phyloP scores from a whole-genome alignment of 75 land plant species.

The Azolla pinnata region DNA sequence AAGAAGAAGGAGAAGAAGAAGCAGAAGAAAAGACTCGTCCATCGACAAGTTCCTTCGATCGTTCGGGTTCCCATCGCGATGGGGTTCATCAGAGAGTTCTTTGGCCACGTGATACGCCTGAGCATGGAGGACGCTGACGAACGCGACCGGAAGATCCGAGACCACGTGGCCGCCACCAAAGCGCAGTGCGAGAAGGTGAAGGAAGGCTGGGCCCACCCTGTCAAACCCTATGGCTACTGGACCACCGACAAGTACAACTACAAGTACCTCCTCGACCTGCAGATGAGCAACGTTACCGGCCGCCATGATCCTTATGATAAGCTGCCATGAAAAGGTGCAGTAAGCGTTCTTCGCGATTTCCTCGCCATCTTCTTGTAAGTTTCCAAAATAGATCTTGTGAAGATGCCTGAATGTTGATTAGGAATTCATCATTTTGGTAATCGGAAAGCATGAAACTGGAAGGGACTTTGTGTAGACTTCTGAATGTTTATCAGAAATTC shows the following conservation, averaged over 20 bases:
- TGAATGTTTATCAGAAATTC: no score
- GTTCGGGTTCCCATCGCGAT: no score
- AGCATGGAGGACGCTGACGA: conserved; percentile 88
- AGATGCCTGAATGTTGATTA: no score
- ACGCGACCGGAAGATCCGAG: conserved; percentile 59
- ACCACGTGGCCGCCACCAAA: conserved; percentile 53
- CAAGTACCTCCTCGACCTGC: conserved; percentile 53
- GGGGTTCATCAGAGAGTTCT: conserved; percentile 89
- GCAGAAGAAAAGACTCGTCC: no score
- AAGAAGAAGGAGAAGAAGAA: no score
- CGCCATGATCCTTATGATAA: conserved; percentile 85
- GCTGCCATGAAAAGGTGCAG: conserved; percentile 34
- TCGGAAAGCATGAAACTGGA: no score
- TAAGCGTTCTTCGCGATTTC: no score
- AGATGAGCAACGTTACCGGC: conserved; percentile 62
- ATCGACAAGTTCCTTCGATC: no score
- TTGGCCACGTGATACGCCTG: conserved; percentile 64
- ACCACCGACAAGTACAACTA: conserved; percentile 66
- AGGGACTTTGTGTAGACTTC: no score
- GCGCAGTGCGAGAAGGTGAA: conserved; percentile 55
- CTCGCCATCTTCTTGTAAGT: no score
- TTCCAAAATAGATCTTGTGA: no score
- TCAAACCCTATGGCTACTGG: conserved; percentile 92
- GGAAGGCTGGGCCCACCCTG: conserved; percentile 60
- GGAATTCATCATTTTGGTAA: no score